Conservation (phyloP, 495 filamentous ascomycete genomes). For the Penicillium ucsense region DNA sequence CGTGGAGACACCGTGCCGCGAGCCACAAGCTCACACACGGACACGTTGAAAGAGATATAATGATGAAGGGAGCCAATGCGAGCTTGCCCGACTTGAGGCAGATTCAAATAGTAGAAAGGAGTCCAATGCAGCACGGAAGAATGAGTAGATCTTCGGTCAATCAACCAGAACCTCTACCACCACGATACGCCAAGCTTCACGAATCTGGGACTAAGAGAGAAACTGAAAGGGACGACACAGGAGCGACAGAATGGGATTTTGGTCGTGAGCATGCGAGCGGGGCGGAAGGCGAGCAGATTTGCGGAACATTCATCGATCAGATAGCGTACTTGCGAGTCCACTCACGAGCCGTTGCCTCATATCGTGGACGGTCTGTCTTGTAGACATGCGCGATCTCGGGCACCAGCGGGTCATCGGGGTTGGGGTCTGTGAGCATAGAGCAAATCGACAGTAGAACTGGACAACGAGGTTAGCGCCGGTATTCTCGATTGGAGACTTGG, state of each 20-base stretch:
- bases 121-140: conserved; percentile 3
- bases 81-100: conserved; percentile 9
- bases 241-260: conserved; percentile 18
- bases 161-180: conserved; percentile 31
- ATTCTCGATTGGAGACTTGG: too few species aligned
- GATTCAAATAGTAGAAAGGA: background rate
- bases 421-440: conserved; percentile 99
- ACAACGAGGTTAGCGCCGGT: conserved; percentile 10
- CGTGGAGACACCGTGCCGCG: conserved; percentile 33
- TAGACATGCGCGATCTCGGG: conserved; percentile 99
- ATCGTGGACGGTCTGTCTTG: conserved; percentile 93
- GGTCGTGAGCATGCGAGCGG: background rate
- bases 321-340: conserved; percentile 99
- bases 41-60: too few species aligned
- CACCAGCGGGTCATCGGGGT: conserved; percentile 96
- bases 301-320: conserved; percentile 26
- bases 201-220: conserved; percentile 31
- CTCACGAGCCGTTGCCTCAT: conserved; percentile 93
- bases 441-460: conserved; percentile 95
- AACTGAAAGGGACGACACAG: conserved; percentile 23
- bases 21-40: conserved; percentile 10
- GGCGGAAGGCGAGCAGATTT: conserved; percentile 10
- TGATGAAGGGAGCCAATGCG: background rate
- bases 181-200: conserved; percentile 40
- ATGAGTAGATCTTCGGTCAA: conserved; percentile 6